A percentile compares a stretch with the other conserved stretches of the same genome.
Evolutionary conservation across 352 stramenopile species (phyloP).

Genomic region (Pythium dissimile): DNA sequence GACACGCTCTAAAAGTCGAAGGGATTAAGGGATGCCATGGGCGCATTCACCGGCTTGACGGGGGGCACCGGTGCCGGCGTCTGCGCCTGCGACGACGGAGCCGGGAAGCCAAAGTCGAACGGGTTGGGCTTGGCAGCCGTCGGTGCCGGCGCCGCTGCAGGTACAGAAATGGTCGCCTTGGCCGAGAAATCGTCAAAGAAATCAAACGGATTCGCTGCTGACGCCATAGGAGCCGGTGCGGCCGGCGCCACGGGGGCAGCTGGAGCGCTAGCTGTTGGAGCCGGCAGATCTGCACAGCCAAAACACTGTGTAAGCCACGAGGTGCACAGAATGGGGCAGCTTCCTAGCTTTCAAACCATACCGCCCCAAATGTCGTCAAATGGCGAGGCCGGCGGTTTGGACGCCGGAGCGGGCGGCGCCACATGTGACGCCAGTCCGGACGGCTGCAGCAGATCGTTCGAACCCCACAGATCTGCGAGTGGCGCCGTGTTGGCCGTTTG

Average conservation of each 20-base stretch:
- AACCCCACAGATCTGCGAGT: constrained; percentile 18
- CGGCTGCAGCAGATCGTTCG: constrained; percentile 3
- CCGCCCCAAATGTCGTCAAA: constrained; percentile 18
- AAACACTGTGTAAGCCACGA: too few species aligned
- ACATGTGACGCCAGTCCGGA: not conserved
- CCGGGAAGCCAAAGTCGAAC: constrained; percentile 20
- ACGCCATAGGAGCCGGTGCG: not conserved
- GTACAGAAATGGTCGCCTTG: constrained; percentile 22
- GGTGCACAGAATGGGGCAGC: not conserved
- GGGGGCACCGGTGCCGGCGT: not conserved
- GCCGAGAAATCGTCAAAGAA: constrained; percentile 25
- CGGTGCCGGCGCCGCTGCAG: not conserved
- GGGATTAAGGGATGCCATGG: constrained; percentile 24
- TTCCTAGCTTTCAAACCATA: too few species aligned
- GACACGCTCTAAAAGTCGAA: constrained; percentile 31
- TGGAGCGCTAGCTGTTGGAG: constrained; percentile 2
- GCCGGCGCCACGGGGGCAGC: not conserved
- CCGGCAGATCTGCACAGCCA: too few species aligned
- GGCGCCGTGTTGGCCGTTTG: not conserved
- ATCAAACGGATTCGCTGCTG: constrained; percentile 25
- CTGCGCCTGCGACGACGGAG: constrained; percentile 6
- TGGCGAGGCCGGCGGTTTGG: constrained; percentile 4
- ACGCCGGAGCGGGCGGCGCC: not conserved
- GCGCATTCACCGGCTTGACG: constrained; percentile 9
- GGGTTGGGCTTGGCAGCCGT: constrained; percentile 11